Conservation (phyloP, 371 early-diverging fungal genomes). For the Zychaea mexicana region DNA sequence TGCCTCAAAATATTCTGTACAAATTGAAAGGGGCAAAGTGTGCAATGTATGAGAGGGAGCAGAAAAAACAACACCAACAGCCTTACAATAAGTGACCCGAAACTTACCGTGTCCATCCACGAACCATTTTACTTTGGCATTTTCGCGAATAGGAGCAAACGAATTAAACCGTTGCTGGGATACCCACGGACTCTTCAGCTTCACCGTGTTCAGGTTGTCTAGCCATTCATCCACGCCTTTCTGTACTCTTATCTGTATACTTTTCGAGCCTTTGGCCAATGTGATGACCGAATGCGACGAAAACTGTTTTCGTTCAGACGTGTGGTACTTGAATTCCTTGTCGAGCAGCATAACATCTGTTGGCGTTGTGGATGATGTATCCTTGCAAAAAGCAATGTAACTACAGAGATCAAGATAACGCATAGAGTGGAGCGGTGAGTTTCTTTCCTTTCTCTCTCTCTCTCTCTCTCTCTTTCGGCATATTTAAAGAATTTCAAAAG, state of each 20-base stretch:
- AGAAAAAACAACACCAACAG: neutral
- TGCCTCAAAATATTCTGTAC: conserved; percentile 73
- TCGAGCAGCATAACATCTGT: conserved; percentile 53
- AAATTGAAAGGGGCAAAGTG: conserved; percentile 25
- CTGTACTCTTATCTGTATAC: conserved; percentile 7
- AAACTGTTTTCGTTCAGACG: conserved; percentile 19
- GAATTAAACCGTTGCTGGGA: conserved; percentile 68
- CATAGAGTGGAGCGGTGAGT: neutral
- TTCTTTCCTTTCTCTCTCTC: neutral
- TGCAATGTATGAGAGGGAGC: neutral
- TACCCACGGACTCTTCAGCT: conserved; percentile 70
- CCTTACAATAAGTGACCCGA: neutral
- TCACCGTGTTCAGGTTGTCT: conserved; percentile 52
- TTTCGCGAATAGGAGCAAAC: conserved; percentile 77
- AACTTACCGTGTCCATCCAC: conserved; percentile 72
- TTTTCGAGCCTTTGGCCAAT: neutral
- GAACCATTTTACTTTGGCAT: conserved; percentile 73
- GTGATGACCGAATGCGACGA: conserved; percentile 9
- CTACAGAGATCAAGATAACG: conserved; percentile 3
- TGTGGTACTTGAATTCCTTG: conserved; percentile 9
- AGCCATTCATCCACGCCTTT: conserved; percentile 68
- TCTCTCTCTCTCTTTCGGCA: too few species aligned
- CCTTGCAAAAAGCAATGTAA: conserved; percentile 46
- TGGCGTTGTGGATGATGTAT: conserved; percentile 49
- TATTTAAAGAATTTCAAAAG: too few species aligned